A percentile compares a stretch with the other conserved stretches of the same genome.
Evolutionary conservation across 306 rosid genomes (phyloP).

Genomic region (Ormosia emarginata): DNA sequence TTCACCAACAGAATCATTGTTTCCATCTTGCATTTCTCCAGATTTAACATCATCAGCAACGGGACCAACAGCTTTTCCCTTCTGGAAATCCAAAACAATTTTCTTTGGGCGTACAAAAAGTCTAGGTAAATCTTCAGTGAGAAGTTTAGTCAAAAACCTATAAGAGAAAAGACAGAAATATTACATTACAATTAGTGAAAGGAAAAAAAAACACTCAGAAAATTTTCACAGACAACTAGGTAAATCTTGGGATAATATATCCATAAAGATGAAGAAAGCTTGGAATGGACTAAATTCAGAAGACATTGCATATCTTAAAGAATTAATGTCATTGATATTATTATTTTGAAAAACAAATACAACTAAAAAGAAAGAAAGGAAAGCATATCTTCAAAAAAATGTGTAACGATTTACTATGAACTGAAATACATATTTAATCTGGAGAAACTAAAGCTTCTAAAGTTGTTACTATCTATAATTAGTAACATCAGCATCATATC

Average conservation of each 20-base stretch:
- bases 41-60: slow-evolving; percentile 59
- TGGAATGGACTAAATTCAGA: neutral
- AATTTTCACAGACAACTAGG: neutral
- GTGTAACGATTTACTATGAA: neutral
- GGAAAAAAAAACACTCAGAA: neutral
- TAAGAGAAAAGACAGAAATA: slow-evolving; percentile 9
- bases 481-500: slow-evolving; percentile 6
- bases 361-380: slow-evolving; percentile 1
- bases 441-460: slow-evolving; percentile 2
- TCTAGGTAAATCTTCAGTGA: slow-evolving; percentile 89
- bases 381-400: neutral
- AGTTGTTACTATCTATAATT: neutral
- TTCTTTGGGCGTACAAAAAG: slow-evolving; percentile 96
- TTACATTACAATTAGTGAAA: slow-evolving; percentile 5
- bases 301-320: neutral
- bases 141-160: slow-evolving; percentile 97
- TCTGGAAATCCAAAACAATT: slow-evolving; percentile 94
- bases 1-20: slow-evolving; percentile 91
- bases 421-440: slow-evolving; percentile 9
- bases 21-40: slow-evolving; percentile 88
- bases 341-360: neutral
- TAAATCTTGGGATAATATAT: slow-evolving; percentile 9
- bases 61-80: slow-evolving; percentile 92
- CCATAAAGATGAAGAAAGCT: neutral
- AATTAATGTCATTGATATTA: neutral